Evolutionary conservation across 1,139 yeast genomes (phyloP), one percentile per base, ranked within the genome.

Genomic region (Yamadazyma sp.): DNA sequence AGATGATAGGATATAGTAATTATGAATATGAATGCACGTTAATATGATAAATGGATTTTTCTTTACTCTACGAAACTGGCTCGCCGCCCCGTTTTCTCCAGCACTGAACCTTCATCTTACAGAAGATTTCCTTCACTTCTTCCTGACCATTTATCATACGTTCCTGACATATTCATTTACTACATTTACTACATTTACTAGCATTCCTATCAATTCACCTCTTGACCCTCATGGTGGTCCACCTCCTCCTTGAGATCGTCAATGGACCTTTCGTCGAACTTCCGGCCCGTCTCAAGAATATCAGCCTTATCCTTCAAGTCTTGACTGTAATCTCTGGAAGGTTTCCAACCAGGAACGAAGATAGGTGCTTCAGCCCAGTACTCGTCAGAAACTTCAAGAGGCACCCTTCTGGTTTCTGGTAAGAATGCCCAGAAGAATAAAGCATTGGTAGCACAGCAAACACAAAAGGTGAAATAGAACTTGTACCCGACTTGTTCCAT

Each of bases 381-480:
- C 30, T 48, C 54, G 37, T 55, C 59, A 44, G 56, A 55, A 33
- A 48, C 38, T 42, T 57, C 62, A 31, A 57, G 46, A 16, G 62
- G 61, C 32, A 54, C 42, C 29, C 44, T 47, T 35, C 51, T 47
- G 5, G 62, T 58, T 42, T 58, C 62, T 4, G 62, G 63, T 20
- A 58, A 41, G 42, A 57, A 48, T 6, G 52, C 50, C 55, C 56
- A 57, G 52, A 58, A 57, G 45, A 54, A 56, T 9, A 60, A 3
- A 3, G 57, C 61, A 41, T 58, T 58, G 7, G 53, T 49, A 30
- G 52, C 44, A 38, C 58, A 52, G 43, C 62, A 54, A 29, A 57
- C 42, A 40, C 56, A 48, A 46, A 54, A 53, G 11, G 37, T 25
- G 24, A 24, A 44, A 30, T 48, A 47, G 29, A 35, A 48, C 25